Evolutionary conservation across 768 basidiomycete species (phyloP).

Genomic region (Hypsizygus marmoreus): DNA sequence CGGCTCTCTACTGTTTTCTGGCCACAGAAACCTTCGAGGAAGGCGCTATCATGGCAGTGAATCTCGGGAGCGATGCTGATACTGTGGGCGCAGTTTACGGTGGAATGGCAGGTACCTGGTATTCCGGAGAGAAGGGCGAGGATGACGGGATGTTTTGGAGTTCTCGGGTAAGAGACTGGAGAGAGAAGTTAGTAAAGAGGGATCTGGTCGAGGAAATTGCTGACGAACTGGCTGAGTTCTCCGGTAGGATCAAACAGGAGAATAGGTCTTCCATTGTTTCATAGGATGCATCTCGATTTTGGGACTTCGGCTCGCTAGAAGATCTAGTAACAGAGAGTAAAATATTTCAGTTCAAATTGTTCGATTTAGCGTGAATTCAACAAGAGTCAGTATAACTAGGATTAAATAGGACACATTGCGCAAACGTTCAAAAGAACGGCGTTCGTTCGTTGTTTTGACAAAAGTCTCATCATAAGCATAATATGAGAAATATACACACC

Average conservation of each 20-base stretch:
- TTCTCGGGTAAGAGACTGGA: constrained; percentile 36
- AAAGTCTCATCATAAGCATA: constrained; percentile 18
- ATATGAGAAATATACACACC: background rate
- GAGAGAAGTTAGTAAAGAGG: constrained; percentile 27
- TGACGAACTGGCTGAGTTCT: constrained; percentile 32
- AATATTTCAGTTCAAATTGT: background rate
- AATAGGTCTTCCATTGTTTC: too few species aligned
- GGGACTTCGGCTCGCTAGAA: too few species aligned
- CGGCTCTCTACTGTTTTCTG: constrained; percentile 48
- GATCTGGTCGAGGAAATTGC: constrained; percentile 39
- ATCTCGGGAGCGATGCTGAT: constrained; percentile 46
- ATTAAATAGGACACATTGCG: constrained; percentile 26
- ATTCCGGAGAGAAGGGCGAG: constrained; percentile 28
- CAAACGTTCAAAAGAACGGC: constrained; percentile 19
- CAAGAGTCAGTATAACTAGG: constrained; percentile 30
- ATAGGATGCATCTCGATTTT: too few species aligned
- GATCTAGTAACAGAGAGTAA: too few species aligned
- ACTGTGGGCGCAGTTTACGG: constrained; percentile 48
- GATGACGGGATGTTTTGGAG: constrained; percentile 36
- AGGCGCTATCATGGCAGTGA: constrained; percentile 46
- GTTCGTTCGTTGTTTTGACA: constrained; percentile 19
- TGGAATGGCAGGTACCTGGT: constrained; percentile 48
- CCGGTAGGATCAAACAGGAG: too few species aligned
- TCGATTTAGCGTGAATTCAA: background rate
- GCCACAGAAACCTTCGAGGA: constrained; percentile 43